Percentiles rank a stretch among this genome's conserved stretches.
Conservation (phyloP, 2,329 filamentous ascomycete species). For the Aspergillus pseudoglaucus region DNA sequence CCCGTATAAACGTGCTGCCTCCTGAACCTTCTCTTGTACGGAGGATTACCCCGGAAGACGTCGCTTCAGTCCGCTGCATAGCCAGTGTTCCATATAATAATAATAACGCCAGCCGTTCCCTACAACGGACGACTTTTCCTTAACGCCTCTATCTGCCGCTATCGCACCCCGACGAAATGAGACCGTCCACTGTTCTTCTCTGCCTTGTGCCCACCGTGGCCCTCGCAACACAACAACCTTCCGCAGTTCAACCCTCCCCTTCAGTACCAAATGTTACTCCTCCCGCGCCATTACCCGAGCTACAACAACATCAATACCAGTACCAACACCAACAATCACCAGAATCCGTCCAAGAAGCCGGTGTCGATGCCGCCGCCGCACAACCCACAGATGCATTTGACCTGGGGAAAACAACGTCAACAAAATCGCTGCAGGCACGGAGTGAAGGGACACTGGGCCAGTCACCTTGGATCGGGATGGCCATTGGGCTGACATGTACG, state of each 20-base stretch:
- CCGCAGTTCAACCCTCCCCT: constrained; percentile 18
- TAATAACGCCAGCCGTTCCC: too few relatives aligned
- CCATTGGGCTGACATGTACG: constrained; percentile 34
- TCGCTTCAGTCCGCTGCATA: too few relatives aligned
- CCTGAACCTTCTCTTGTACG: too few relatives aligned
- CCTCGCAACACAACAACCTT: constrained; percentile 18
- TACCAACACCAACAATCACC: background rate
- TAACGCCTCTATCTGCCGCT: too few relatives aligned
- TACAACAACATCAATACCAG: background rate
- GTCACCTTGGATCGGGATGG: constrained; percentile 38
- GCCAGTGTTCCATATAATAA: too few relatives aligned
- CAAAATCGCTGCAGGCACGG: constrained; percentile 25
- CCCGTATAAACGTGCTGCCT: too few relatives aligned
- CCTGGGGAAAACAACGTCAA: constrained; percentile 3
- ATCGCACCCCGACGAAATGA: constrained; percentile 6
- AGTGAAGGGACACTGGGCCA: constrained; percentile 35
- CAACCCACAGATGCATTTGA: background rate
- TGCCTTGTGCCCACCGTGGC: constrained; percentile 16
- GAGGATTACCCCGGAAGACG: too few relatives aligned
- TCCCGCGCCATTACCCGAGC: constrained; percentile 9
- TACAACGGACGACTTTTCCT: too few relatives aligned
- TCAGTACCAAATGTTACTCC: constrained; percentile 13
- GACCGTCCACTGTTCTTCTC: constrained; percentile 11
- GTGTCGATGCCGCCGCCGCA: background rate
- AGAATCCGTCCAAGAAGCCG: background rate